Base-by-base conservation (phyloP, 2,329 filamentous ascomycete genomes). In the Ambrosiella xylebori region DNA sequence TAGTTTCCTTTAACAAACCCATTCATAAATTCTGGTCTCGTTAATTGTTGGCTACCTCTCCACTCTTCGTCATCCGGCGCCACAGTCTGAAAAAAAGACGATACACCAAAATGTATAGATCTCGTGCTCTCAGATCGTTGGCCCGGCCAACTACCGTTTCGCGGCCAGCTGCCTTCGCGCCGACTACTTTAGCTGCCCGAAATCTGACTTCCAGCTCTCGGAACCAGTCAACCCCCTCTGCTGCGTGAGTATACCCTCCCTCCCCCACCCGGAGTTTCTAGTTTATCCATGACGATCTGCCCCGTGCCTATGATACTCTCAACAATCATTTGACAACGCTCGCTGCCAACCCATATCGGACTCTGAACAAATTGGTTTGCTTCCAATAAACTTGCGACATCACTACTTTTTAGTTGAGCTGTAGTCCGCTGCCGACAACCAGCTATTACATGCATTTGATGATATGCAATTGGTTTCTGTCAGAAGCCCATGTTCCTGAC, bases 211-310 rank as follows among this genome's bases (percentile, higher is more conserved):
- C 36, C 52, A 38, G 57, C 39, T 44, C 59, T 59, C 44, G 57
- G 64, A 52, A 57, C 64, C 64, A 66, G 62, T 35, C 59, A 11
- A 60, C 59, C 38, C 59, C 58, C 37, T 52, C 54, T 40, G 41
- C 59, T 54, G 49, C 52, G 37, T 40, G 12, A 51, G 44, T 47
- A 54, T 40, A 12, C 27, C 19, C 27, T 5, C 27, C 44, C 61
- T 66, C 64, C 65, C 62, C 66, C 64, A 67, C 57, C 40, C 40
- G 27, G 15, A 17, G 2, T 49, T 19, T 36, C 15, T 49, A 64
- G 62, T 67, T 68, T 62, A 63, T 63, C 56, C 7, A 11, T 36
- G 17, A 7, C 19, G 2, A 35, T 19, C 19, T 36, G 27, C 47
- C 6, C 35, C 13, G 9, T n/a, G 47, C 47, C 47, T 11, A 51